Evolutionary conservation across 108 stramenopile genomes (phyloP).

Genomic region (Pseudonitzschia delicatissima): DNA sequence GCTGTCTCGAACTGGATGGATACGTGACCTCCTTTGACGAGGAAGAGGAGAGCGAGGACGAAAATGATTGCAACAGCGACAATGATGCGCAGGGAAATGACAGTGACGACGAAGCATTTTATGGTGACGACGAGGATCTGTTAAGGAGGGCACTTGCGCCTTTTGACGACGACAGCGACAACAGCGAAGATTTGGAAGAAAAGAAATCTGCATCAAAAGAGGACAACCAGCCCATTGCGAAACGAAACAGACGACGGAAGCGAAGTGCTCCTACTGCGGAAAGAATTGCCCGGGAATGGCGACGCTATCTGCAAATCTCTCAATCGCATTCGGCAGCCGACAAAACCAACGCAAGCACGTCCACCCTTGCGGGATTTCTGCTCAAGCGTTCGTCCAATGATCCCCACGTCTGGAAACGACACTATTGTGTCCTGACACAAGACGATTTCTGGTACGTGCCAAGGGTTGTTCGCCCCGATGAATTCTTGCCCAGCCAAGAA

Average conservation of each 20-base stretch:
- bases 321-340: neutral
- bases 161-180: neutral
- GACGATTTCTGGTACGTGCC: conserved; percentile 52
- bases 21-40: conserved; percentile 51
- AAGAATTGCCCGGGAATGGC: conserved; percentile 22
- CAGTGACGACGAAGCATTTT: neutral
- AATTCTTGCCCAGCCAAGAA: no score
- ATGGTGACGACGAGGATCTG: neutral
- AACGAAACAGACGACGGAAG: neutral
- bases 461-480: conserved; percentile 10
- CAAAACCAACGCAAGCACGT: neutral
- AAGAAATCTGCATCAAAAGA: neutral
- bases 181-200: neutral
- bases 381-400: conserved; percentile 38
- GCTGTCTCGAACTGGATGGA: conserved; percentile 52
- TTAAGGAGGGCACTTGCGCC: neutral
- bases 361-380: conserved; percentile 40
- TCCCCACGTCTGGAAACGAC: conserved; percentile 45
- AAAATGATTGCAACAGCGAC: conserved; percentile 9
- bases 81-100: neutral
- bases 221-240: neutral
- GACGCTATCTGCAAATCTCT: conserved; percentile 24
- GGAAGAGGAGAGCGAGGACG: conserved; percentile 27
- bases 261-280: neutral
- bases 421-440: conserved; percentile 44